Conservation (phyloP, 2,329 filamentous ascomycete genomes). For the Colletotrichum liriopes region DNA sequence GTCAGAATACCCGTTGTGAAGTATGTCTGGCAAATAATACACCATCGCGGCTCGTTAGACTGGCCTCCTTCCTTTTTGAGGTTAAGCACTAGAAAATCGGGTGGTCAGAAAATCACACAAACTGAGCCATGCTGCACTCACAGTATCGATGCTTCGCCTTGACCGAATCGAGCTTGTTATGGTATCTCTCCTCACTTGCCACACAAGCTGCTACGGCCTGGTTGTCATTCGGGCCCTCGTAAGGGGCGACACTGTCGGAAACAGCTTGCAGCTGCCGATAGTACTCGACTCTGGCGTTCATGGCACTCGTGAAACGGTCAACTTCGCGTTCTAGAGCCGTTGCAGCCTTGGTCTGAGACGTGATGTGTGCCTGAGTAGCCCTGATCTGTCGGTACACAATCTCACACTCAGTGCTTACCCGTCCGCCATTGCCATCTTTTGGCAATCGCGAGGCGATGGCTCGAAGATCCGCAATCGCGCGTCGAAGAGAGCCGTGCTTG, state of each 20-base stretch:
- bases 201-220: conserved; percentile 59
- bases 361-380: conserved; percentile 69
- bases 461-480: conserved; percentile 79
- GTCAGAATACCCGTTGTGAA: conserved; percentile 89
- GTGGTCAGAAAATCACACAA: neutral
- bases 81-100: conserved; percentile 61
- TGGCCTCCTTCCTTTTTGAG: conserved; percentile 73
- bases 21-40: conserved; percentile 85
- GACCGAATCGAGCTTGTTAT: conserved; percentile 71
- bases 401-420: conserved; percentile 69
- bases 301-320: conserved; percentile 81
- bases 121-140: conserved; percentile 53
- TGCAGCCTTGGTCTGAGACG: conserved; percentile 65
- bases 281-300: conserved; percentile 90
- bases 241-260: conserved; percentile 88
- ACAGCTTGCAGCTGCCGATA: conserved; percentile 92
- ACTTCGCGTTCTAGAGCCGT: conserved; percentile 76
- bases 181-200: conserved; percentile 65
- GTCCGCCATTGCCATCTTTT: conserved; percentile 59
- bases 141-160: conserved; percentile 84
- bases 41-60: conserved; percentile 77
- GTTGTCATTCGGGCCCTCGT: conserved; percentile 75
- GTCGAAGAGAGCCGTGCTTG: conserved; percentile 75
- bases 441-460: conserved; percentile 75
- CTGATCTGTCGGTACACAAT: conserved; percentile 77